Evolutionary conservation across 495 filamentous ascomycete species (phyloP).

Genomic region (Xylaria acuta): DNA sequence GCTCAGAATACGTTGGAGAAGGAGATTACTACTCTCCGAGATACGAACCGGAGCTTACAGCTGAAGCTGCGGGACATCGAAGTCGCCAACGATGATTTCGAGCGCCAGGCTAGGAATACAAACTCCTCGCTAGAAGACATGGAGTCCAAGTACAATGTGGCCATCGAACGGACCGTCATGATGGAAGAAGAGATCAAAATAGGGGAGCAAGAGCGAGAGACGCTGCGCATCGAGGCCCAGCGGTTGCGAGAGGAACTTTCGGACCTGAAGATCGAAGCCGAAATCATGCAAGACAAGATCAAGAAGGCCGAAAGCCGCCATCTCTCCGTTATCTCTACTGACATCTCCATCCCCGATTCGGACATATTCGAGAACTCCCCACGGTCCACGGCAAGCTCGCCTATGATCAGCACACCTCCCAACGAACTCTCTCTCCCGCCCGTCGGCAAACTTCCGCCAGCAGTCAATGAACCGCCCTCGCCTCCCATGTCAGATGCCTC

Average conservation of each 20-base stretch:
- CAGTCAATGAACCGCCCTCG: slow-evolving; percentile 60
- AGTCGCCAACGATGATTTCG: slow-evolving; percentile 97
- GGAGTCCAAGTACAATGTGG: slow-evolving; percentile 94
- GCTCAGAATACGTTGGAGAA: slow-evolving; percentile 91
- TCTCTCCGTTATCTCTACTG: slow-evolving; percentile 58
- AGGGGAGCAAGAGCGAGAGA: slow-evolving; percentile 89
- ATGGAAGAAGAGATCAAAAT: slow-evolving; percentile 91
- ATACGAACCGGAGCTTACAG: slow-evolving; percentile 79
- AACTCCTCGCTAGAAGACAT: slow-evolving; percentile 94
- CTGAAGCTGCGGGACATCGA: slow-evolving; percentile 91
- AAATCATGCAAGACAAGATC: slow-evolving; percentile 92
- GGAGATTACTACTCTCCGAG: slow-evolving; percentile 90
- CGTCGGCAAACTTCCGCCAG: slow-evolving; percentile 39
- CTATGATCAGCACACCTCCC: slow-evolving; percentile 74
- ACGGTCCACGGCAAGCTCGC: slow-evolving; percentile 70
- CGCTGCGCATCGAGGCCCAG: slow-evolving; percentile 85
- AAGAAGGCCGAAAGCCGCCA: slow-evolving; percentile 64
- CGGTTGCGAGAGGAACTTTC: slow-evolving; percentile 86
- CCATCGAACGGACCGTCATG: slow-evolving; percentile 90
- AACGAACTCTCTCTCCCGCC: slow-evolving; percentile 64
- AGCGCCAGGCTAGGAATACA: slow-evolving; percentile 92
- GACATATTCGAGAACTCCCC: slow-evolving; percentile 64
- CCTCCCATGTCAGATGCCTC: slow-evolving; percentile 78
- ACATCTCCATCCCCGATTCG: slow-evolving; percentile 60
- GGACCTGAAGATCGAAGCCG: slow-evolving; percentile 91